Evolutionary conservation across 495 filamentous ascomycete genomes (phyloP).

Genomic region (Parathielavia hyrcaniae): DNA sequence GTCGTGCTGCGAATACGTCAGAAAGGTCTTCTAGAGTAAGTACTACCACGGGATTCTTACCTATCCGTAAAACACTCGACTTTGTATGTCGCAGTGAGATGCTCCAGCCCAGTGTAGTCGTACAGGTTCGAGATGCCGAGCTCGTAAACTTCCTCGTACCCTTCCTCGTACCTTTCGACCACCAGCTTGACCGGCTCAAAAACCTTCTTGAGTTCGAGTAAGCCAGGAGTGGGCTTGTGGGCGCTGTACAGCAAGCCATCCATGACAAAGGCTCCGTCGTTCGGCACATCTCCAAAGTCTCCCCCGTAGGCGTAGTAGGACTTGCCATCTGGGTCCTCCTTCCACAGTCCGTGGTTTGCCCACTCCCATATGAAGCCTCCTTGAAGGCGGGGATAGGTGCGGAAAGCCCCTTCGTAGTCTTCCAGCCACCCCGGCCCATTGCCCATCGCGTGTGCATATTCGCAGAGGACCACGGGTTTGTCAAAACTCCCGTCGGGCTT

Average conservation of each 20-base stretch:
- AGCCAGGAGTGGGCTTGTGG: conserved; percentile 53
- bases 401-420: conserved; percentile 59
- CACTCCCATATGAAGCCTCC: conserved; percentile 72
- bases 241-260: conserved; percentile 56
- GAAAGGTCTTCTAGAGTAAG: background rate
- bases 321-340: conserved; percentile 43
- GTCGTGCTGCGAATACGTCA: conserved; percentile 9
- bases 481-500: conserved; percentile 37
- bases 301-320: conserved; percentile 61
- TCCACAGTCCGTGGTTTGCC: conserved; percentile 62
- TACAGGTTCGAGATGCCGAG: conserved; percentile 44
- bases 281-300: conserved; percentile 60
- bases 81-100: conserved; percentile 31
- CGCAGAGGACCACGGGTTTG: conserved; percentile 58
- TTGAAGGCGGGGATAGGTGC: conserved; percentile 51
- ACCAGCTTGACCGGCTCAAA: conserved; percentile 48
- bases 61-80: conserved; percentile 18
- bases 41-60: conserved; percentile 6
- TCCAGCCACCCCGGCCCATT: conserved; percentile 62
- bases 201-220: conserved; percentile 57
- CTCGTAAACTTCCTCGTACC: too few relatives aligned
- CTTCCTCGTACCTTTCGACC: conserved; percentile 22
- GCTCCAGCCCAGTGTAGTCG: conserved; percentile 48
- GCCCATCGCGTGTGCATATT: conserved; percentile 67
- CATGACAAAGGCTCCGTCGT: conserved; percentile 60